Conservation (phyloP, 129 eudicot genomes). For the Kitagawia praeruptora region DNA sequence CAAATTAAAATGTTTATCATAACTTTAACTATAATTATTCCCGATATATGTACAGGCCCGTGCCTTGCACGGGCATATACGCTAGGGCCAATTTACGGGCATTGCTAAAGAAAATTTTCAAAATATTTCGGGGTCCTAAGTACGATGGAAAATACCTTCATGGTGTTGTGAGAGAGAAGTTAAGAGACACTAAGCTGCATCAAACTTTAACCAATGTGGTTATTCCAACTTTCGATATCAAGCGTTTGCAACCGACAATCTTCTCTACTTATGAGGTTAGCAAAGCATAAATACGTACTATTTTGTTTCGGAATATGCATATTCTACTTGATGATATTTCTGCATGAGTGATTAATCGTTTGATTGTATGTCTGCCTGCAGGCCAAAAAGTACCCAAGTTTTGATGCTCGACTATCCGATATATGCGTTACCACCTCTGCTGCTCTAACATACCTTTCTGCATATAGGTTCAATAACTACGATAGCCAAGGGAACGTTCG, state of each 20-base stretch:
- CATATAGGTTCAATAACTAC: too few species aligned
- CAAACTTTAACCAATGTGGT: conserved; percentile 49
- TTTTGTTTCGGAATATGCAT: not conserved
- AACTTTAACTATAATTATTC: too few species aligned
- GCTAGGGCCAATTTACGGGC: too few species aligned
- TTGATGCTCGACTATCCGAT: conserved; percentile 45
- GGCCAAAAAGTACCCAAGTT: conserved; percentile 21
- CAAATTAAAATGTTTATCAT: too few species aligned
- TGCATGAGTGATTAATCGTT: too few species aligned
- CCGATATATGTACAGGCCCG: too few species aligned
- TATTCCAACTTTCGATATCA: conserved; percentile 63
- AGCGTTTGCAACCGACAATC: conserved; percentile 44
- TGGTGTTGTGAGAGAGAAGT: conserved; percentile 21
- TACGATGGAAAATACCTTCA: conserved; percentile 51
- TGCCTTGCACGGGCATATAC: too few species aligned
- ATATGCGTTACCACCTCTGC: conserved; percentile 64
- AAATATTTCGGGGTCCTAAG: conserved; percentile 27
- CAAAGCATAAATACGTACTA: not conserved
- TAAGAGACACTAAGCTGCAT: conserved; percentile 32
- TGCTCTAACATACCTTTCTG: conserved; percentile 41
- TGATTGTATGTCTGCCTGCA: not conserved
- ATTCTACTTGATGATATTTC: not conserved
- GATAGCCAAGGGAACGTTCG: too few species aligned
- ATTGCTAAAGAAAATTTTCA: conserved; percentile 9
- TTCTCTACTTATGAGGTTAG: conserved; percentile 55